Evolutionary conservation across 2,329 filamentous ascomycete genomes (phyloP).

Genomic region (Cordyceps fumosorosea): DNA sequence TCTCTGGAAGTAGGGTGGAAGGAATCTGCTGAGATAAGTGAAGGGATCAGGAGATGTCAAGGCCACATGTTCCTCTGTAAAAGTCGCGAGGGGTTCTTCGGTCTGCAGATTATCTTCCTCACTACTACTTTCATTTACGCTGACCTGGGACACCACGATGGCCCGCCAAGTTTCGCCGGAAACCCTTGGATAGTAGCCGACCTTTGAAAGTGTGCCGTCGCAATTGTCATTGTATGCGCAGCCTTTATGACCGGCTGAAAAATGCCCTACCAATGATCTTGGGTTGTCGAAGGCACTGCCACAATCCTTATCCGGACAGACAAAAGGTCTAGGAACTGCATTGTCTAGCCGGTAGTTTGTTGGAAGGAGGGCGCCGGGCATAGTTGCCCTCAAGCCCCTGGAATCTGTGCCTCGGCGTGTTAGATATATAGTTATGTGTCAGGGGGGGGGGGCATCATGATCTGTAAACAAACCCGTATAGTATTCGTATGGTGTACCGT

Average conservation of each 20-base stretch:
- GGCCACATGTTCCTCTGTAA: not conserved
- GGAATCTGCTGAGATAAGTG: not conserved
- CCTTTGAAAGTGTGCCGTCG: slow-evolving; percentile 26
- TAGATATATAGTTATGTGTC: not conserved
- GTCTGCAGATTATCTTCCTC: not conserved
- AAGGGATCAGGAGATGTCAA: not conserved
- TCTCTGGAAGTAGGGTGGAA: not conserved
- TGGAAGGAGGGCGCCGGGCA: slow-evolving; percentile 28
- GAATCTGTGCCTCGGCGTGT: not conserved
- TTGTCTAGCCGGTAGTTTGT: not conserved
- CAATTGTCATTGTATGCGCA: slow-evolving; percentile 26
- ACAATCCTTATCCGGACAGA: slow-evolving; percentile 26
- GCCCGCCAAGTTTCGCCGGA: slow-evolving; percentile 1
- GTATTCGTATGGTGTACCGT: not conserved
- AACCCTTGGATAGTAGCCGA: slow-evolving; percentile 14
- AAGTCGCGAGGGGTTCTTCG: not conserved
- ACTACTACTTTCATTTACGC: not conserved
- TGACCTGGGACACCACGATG: slow-evolving; percentile 22
- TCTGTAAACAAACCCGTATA: not conserved
- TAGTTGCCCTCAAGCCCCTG: not conserved
- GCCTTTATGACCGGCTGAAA: slow-evolving; percentile 15
- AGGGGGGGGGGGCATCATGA: not conserved
- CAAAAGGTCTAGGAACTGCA: slow-evolving; percentile 14
- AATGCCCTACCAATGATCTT: slow-evolving; percentile 14
- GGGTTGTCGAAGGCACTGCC: slow-evolving; percentile 15